phyloP scores from a whole-genome alignment of 108 stramenopile species.

The Phaeodactylum tricornutum region DNA sequence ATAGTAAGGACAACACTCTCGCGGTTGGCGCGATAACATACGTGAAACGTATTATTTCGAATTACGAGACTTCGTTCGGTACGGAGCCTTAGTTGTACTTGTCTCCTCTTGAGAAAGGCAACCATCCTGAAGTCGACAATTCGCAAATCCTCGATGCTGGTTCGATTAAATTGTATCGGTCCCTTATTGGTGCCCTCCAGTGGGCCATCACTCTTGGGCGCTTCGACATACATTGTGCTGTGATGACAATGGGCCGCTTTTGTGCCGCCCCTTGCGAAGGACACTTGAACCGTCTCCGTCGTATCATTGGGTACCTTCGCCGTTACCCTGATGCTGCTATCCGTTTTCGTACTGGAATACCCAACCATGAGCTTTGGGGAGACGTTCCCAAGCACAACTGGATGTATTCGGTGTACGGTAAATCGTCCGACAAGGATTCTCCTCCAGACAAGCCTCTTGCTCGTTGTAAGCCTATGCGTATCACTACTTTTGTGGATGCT shows the following conservation, averaged over 20 bases:
- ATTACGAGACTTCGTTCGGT: conserved; percentile 16
- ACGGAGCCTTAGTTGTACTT: conserved; percentile 6
- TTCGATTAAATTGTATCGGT: conserved; percentile 6
- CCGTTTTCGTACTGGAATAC: neutral
- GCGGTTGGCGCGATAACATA: neutral
- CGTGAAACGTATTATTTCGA: conserved; percentile 1
- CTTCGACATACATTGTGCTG: conserved; percentile 2
- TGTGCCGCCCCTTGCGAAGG: neutral
- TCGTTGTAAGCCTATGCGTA: conserved; percentile 3
- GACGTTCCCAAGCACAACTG: neutral
- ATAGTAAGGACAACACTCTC: conserved; percentile 4
- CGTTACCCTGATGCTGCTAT: conserved; percentile 11
- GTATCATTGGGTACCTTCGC: conserved; percentile 19
- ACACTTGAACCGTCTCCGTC: conserved; percentile 12
- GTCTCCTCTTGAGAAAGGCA: conserved; percentile 6
- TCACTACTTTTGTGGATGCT: conserved; percentile 10
- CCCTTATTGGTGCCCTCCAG: conserved; percentile 12
- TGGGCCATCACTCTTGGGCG: neutral
- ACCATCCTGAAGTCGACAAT: conserved; percentile 26
- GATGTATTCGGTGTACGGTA: conserved; percentile 4
- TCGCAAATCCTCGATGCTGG: neutral
- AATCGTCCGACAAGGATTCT: conserved; percentile 4
- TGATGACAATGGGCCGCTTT: conserved; percentile 1
- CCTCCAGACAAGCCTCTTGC: conserved; percentile 7
- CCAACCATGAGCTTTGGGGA: neutral